Conservation (phyloP, 257 asterid species). For the Penstemon newberryi region DNA sequence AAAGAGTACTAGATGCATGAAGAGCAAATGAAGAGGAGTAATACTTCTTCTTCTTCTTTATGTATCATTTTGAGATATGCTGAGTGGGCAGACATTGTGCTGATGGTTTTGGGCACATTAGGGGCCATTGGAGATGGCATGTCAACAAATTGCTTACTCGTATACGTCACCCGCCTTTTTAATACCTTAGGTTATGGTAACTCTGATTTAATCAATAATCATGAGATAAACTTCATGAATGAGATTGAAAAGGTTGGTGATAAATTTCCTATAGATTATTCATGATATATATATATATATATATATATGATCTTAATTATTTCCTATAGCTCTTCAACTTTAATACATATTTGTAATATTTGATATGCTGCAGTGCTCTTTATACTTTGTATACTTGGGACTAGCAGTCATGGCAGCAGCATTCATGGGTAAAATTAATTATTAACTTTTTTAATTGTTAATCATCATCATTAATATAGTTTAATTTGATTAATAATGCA, state of each 20-base stretch:
- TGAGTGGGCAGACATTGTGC: conserved; percentile 60
- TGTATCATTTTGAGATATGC: conserved; percentile 62
- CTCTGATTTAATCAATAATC: conserved; percentile 34
- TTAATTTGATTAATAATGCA: conserved; percentile 28
- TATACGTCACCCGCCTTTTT: conserved; percentile 67
- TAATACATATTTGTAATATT: conserved; percentile 8
- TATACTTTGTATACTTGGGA: conserved; percentile 81
- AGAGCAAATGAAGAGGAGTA: conserved; percentile 23
- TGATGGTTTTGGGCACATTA: conserved; percentile 75
- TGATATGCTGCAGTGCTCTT: conserved; percentile 64
- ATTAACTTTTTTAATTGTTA: not conserved
- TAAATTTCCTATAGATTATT: not conserved
- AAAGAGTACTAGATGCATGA: conserved; percentile 22
- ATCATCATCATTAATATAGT: not conserved
- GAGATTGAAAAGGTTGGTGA: conserved; percentile 65
- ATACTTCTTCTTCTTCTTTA: conserved; percentile 19
- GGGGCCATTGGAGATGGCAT: conserved; percentile 96
- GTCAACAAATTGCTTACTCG: conserved; percentile 71
- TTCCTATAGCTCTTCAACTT: not conserved
- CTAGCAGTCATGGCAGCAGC: conserved; percentile 72
- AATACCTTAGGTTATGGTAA: conserved; percentile 71
- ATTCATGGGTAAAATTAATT: conserved; percentile 62
- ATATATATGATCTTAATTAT: no score
- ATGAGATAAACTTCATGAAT: conserved; percentile 51
- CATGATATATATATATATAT: not conserved